Percentiles rank a stretch among this genome's conserved stretches.
phyloP scores from a whole-genome alignment of 768 basidiomycete species.

The Mycena vulgaris region DNA sequence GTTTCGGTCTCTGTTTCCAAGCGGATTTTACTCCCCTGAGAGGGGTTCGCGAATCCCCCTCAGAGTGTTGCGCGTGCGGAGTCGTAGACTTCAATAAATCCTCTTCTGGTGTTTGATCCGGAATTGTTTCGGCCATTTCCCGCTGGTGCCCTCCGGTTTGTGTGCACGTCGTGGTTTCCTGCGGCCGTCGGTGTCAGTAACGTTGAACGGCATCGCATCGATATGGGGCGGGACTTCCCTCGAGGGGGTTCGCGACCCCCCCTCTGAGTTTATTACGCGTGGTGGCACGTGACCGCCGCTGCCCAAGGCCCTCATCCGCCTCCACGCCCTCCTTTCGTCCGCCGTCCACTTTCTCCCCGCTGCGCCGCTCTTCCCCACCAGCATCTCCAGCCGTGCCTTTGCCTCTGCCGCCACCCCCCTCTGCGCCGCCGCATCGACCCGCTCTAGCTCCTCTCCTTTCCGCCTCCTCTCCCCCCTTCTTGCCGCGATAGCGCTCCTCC shows the following conservation, averaged over 20 bases:
- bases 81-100: neutral
- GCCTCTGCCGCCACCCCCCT: neutral
- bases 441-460: neutral
- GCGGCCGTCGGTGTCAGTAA: conserved; percentile 16
- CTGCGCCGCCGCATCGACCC: neutral
- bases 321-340: conserved; percentile 14
- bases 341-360: neutral
- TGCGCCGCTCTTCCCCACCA: conserved; percentile 1
- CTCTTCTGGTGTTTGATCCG: neutral
- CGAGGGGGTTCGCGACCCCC: conserved; percentile 29
- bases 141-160: neutral
- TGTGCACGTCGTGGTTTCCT: conserved; percentile 9
- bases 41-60: conserved; percentile 27
- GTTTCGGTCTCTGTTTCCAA: neutral
- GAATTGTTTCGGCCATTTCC: conserved; percentile 1
- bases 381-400: neutral
- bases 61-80: conserved; percentile 12
- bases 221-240: conserved; percentile 32
- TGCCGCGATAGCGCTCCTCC: conserved; percentile 14
- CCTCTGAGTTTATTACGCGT: conserved; percentile 27
- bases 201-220: neutral
- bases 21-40: conserved; percentile 22
- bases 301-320: neutral
- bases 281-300: conserved; percentile 5
- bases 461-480: neutral